Evolutionary conservation across 176 grass and related monocot genomes (phyloP), one percentile per base, ranked within the genome.

Genomic region (Eleusine coracana): DNA sequence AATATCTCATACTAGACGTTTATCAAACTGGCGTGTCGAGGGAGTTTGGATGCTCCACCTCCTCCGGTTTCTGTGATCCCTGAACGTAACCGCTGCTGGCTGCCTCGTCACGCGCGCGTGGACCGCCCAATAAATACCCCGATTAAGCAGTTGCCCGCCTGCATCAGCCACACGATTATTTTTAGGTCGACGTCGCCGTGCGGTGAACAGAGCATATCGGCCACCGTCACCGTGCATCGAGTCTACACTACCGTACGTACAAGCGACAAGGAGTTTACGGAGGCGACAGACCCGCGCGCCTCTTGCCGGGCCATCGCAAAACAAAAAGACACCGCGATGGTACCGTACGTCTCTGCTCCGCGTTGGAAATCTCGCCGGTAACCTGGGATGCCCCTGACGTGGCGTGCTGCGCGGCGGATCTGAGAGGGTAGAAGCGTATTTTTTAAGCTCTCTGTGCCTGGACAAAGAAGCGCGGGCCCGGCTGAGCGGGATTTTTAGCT

Each of bases 301-400:
- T 5, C 28, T 0, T 66, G 61, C 72, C 60, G 71, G 62, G 42
- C 82, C 36, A 52, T 34, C 71, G 46, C 48, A 42, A 66, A 40
- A 25, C 70, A 25, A 12, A 25, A 25, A 25, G 25, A 25, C 25
- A 25, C 25, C 20, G 28, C 49, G 14, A 12, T 27, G 21, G 21
- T 25, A 25, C 31, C 31, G 1, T 9, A 1, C 72, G 63, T 76
- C 49, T 34, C 31, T 34, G 48, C 11, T 15, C 56, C 34, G 23
- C 1, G 18, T 0, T 2, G 2, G 3, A 1, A 42, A 60, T 77
- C 66, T 50, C 51, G 2, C 0, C 0, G 1, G 2, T n/a, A 2
- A 65, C 52, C 65, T 48, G 9, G 8, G 4, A 5, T 36, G 1
- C 0, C 3, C 10, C 0, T 15, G 34, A 56, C 45, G 72, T 16